These are phyloP conservation scores for Ceratocystis cubensis DNA, from an alignment of 2,329 filamentous ascomycete species.

Conservation along the genomic window DNA sequence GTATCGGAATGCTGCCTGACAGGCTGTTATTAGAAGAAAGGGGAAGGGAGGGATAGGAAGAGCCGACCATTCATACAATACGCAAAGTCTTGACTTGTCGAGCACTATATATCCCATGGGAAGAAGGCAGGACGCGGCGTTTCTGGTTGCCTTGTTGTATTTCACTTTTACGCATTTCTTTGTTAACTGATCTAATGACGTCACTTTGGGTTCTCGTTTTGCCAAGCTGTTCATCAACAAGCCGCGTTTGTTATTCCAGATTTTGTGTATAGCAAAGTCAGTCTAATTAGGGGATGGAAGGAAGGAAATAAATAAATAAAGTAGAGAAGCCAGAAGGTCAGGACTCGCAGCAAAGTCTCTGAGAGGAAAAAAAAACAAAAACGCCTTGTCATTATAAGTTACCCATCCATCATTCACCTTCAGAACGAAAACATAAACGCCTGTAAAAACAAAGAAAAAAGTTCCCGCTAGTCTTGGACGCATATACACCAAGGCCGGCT, in stretches of 20 bases:
- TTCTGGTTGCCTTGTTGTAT: background rate
- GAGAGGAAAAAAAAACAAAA: constrained; percentile 9
- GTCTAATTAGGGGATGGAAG: too few relatives aligned
- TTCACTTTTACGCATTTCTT: background rate
- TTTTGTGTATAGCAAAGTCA: too few relatives aligned
- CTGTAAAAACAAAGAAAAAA: background rate
- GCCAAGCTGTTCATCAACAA: too few relatives aligned
- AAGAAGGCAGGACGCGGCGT: background rate
- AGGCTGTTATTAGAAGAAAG: background rate
- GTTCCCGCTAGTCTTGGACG: too few relatives aligned
- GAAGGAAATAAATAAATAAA: background rate
- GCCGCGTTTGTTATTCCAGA: too few relatives aligned
- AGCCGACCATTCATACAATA: background rate
- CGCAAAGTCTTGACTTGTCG: background rate
- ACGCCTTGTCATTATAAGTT: background rate
- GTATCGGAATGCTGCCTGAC: constrained; percentile 56
- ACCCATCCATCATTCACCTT: too few relatives aligned
- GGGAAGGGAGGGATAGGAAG: background rate
- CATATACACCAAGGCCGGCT: too few relatives aligned
- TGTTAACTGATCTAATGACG: background rate
- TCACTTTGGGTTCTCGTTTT: background rate
- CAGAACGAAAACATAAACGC: background rate
- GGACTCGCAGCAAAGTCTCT: background rate
- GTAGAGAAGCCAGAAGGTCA: background rate
- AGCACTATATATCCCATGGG: background rate